These are phyloP conservation scores for Psilocybe cyanescens DNA, from an alignment of 768 basidiomycete species.

Conservation along the genomic window DNA sequence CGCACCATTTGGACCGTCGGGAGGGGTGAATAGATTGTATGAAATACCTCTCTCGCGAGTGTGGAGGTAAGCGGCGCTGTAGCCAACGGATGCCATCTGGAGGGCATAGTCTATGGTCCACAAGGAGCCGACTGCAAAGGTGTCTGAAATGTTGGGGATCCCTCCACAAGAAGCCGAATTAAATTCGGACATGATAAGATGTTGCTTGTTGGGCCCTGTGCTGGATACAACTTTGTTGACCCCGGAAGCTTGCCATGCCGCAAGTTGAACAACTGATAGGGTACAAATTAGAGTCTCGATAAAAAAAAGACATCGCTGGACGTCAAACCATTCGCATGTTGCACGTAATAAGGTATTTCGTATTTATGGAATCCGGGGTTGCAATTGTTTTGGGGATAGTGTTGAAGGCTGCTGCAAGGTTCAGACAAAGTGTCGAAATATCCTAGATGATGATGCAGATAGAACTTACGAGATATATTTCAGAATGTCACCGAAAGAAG, in stretches of 20 bases:
- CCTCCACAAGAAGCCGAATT: constrained; percentile 59
- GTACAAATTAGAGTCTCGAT: neutral
- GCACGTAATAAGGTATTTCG: constrained; percentile 45
- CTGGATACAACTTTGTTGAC: constrained; percentile 36
- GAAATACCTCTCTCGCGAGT: constrained; percentile 56
- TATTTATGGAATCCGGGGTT: constrained; percentile 32
- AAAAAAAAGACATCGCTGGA: neutral
- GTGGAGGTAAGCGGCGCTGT: constrained; percentile 53
- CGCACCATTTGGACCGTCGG: constrained; percentile 35
- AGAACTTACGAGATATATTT: constrained; percentile 52
- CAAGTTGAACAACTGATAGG: constrained; percentile 38
- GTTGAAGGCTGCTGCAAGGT: constrained; percentile 42
- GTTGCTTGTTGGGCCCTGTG: constrained; percentile 32
- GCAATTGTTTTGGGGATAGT: constrained; percentile 57
- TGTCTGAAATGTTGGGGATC: constrained; percentile 50
- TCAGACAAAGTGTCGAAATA: neutral
- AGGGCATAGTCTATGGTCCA: constrained; percentile 59
- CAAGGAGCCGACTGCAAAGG: constrained; percentile 51
- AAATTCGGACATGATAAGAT: constrained; percentile 56
- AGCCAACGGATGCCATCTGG: constrained; percentile 53
- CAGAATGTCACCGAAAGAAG: constrained; percentile 37
- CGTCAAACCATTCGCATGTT: constrained; percentile 47
- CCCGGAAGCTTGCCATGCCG: constrained; percentile 51
- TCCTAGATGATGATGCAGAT: neutral
- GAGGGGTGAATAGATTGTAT: constrained; percentile 54